Evolutionary conservation across 2,329 filamentous ascomycete species (phyloP).

Genomic region (Stemphylium vesicarium): DNA sequence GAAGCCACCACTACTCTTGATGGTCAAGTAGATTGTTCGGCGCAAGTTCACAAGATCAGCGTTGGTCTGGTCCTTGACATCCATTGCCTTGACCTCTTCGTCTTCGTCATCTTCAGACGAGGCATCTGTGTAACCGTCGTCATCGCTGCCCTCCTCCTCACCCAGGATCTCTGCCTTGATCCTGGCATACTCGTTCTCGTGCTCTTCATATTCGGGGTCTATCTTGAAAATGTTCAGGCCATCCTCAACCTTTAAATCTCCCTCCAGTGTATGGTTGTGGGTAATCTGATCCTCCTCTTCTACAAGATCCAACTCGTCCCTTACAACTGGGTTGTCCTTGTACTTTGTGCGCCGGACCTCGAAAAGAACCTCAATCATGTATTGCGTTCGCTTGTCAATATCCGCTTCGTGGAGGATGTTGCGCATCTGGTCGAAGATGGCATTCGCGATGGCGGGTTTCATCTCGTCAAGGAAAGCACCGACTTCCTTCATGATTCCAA

Average conservation of each 20-base stretch:
- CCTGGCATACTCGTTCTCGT: slow-evolving; percentile 88
- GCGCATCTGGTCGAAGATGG: slow-evolving; percentile 94
- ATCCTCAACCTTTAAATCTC: slow-evolving; percentile 80
- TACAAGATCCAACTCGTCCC: slow-evolving; percentile 91
- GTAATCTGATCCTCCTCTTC: slow-evolving; percentile 99
- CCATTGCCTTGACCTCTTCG: slow-evolving; percentile 79
- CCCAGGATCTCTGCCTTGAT: slow-evolving; percentile 93
- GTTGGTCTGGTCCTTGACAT: slow-evolving; percentile 98
- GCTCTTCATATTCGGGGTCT: slow-evolving; percentile 85
- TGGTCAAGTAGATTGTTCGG: slow-evolving; percentile 93
- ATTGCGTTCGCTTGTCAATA: slow-evolving; percentile 98
- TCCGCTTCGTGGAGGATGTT: slow-evolving; percentile 95
- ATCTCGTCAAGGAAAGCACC: slow-evolving; percentile 95
- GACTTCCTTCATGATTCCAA: slow-evolving; percentile 89
- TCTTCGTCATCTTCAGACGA: slow-evolving; percentile 76
- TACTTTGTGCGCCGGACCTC: slow-evolving; percentile 96
- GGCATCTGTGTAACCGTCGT: slow-evolving; percentile 67
- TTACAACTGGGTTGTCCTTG: slow-evolving; percentile 90
- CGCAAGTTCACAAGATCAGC: slow-evolving; percentile 93
- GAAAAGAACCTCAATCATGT: slow-evolving; percentile 98
- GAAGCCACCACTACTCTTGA: slow-evolving; percentile 94
- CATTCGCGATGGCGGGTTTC: slow-evolving; percentile 84
- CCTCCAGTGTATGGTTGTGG: slow-evolving; percentile 78
- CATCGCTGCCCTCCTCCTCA: slow-evolving; percentile 74
- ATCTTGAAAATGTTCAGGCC: slow-evolving; percentile 94